Evolutionary conservation across 805 yeast genomes (phyloP).

Genomic region (Wickerhamomyces ciferrii): DNA sequence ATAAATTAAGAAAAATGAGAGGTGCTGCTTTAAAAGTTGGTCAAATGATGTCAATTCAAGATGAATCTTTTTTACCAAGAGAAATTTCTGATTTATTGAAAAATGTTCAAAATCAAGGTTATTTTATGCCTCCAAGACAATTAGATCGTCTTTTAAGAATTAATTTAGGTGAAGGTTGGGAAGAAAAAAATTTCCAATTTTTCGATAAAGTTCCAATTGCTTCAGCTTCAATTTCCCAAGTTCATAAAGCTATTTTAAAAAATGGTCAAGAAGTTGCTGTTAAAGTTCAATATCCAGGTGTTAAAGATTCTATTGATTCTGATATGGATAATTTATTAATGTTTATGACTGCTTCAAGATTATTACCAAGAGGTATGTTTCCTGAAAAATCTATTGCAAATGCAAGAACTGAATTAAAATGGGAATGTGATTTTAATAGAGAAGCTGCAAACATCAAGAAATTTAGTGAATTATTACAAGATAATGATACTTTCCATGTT

Average conservation of each 20-base stretch:
- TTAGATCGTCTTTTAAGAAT: slow-evolving; percentile 65
- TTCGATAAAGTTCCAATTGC: slow-evolving; percentile 92
- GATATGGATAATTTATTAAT: slow-evolving; percentile 83
- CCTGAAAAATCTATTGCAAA: slow-evolving; percentile 88
- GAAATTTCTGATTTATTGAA: slow-evolving; percentile 79
- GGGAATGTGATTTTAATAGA: slow-evolving; percentile 96
- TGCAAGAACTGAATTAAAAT: slow-evolving; percentile 87
- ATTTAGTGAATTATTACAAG: slow-evolving; percentile 56
- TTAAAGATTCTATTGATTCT: slow-evolving; percentile 86
- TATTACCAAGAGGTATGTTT: slow-evolving; percentile 88
- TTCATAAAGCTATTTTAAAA: slow-evolving; percentile 73
- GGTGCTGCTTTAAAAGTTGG: slow-evolving; percentile 99
- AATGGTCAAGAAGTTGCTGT: slow-evolving; percentile 79
- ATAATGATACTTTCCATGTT: slow-evolving; percentile 62
- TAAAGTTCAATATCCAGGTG: slow-evolving; percentile 97
- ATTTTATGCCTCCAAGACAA: slow-evolving; percentile 94
- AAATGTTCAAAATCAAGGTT: slow-evolving; percentile 89
- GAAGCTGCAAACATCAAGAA: slow-evolving; percentile 76
- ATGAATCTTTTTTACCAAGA: slow-evolving; percentile 73
- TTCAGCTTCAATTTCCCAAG: slow-evolving; percentile 97
- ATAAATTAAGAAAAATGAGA: slow-evolving; percentile 87
- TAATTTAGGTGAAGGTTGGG: slow-evolving; percentile 82
- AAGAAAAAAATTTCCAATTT: slow-evolving; percentile 51
- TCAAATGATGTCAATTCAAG: slow-evolving; percentile 96
- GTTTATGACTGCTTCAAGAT: slow-evolving; percentile 77